These are phyloP conservation scores for Cystobasidiaceae sp. DNA, from an alignment of 1,284 basidiomycete species.

Conservation along the genomic window DNA sequence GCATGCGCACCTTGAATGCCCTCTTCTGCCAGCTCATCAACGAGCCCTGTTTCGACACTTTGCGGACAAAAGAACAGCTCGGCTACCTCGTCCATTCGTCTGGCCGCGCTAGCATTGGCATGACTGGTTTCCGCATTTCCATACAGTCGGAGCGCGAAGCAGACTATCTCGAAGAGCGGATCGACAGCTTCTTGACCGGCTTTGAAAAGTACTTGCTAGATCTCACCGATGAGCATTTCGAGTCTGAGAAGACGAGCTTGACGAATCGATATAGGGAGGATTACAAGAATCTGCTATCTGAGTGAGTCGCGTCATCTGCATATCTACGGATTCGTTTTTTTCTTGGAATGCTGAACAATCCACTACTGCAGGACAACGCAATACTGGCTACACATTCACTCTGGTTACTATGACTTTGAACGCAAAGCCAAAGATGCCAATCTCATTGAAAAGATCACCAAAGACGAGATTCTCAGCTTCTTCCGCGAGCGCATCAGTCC, in stretches of 20 bases:
- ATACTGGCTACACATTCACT: conserved; percentile 67
- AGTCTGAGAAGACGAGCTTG: conserved; percentile 56
- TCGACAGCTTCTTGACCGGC: conserved; percentile 75
- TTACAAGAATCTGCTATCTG: conserved; percentile 64
- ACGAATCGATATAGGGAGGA: conserved; percentile 66
- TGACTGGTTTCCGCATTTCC: conserved; percentile 75
- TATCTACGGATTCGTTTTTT: background rate
- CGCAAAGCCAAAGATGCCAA: conserved; percentile 64
- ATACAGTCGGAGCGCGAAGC: conserved; percentile 86
- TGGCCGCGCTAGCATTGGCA: conserved; percentile 55
- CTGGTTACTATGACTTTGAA: conserved; percentile 71
- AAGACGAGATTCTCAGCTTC: conserved; percentile 69
- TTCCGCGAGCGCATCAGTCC: conserved; percentile 36
- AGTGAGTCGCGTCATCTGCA: conserved; percentile 47
- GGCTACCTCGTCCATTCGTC: conserved; percentile 63
- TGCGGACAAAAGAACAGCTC: conserved; percentile 95
- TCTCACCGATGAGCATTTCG: conserved; percentile 61
- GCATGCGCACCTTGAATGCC: conserved; percentile 45
- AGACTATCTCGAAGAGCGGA: conserved; percentile 76
- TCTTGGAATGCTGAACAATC: background rate
- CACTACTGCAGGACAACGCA: conserved; percentile 45
- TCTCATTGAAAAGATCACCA: conserved; percentile 60
- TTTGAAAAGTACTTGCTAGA: conserved; percentile 56
- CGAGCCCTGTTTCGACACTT: conserved; percentile 81
- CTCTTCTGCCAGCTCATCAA: conserved; percentile 64